Evolutionary conservation across 2,329 filamentous ascomycete species (phyloP).

Genomic region (Exserohilum rostratum): DNA sequence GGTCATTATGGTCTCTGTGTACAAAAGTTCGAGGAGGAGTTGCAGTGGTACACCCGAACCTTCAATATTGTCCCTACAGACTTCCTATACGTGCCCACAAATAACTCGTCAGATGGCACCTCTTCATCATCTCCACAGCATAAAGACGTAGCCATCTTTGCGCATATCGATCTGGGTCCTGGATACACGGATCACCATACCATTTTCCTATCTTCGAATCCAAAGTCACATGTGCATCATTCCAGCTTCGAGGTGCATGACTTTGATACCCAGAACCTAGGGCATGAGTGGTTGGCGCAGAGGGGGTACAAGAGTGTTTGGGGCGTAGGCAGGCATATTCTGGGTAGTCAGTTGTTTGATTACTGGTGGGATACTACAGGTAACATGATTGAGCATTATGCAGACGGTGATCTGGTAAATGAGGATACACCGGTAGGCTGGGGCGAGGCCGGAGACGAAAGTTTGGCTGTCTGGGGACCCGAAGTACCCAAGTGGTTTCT

Average conservation of each 20-base stretch:
- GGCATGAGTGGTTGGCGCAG: conserved; percentile 70
- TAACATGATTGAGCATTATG: conserved; percentile 73
- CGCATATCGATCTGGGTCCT: conserved; percentile 61
- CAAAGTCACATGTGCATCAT: conserved; percentile 65
- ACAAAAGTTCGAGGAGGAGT: conserved; percentile 44
- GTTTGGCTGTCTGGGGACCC: conserved; percentile 52
- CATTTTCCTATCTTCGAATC: conserved; percentile 57
- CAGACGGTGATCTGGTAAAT: conserved; percentile 71
- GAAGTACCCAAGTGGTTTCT: conserved; percentile 49
- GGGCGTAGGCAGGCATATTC: conserved; percentile 73
- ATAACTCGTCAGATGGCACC: background rate
- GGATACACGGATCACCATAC: conserved; percentile 61
- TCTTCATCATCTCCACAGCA: conserved; percentile 1
- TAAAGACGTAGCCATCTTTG: conserved; percentile 56
- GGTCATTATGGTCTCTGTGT: conserved; percentile 57
- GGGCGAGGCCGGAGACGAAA: conserved; percentile 50
- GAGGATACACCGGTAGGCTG: conserved; percentile 58
- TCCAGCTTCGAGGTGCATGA: conserved; percentile 72
- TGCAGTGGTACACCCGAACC: conserved; percentile 53
- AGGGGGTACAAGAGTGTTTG: conserved; percentile 70
- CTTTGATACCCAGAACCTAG: conserved; percentile 72
- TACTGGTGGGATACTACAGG: conserved; percentile 71
- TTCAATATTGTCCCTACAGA: conserved; percentile 58
- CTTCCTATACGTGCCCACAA: conserved; percentile 46
- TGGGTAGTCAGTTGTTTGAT: conserved; percentile 75